Evolutionary conservation across 1,139 yeast species (phyloP).

Genomic region (Geotrichum europaeum): DNA sequence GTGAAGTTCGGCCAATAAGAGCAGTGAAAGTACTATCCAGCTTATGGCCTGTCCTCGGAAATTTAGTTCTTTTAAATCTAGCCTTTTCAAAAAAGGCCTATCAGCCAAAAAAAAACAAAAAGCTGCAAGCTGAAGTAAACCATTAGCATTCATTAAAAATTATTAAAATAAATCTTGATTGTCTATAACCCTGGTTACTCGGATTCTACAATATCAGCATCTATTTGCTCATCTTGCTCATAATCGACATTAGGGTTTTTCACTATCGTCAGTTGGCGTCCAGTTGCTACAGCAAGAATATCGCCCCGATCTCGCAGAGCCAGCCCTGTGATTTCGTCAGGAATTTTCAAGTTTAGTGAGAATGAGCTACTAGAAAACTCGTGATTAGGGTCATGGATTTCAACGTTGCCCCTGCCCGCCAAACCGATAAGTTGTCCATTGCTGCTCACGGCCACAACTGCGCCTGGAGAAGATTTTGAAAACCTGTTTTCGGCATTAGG

Average conservation of each 20-base stretch:
- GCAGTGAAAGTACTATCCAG: no score
- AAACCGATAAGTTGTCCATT: constrained; percentile 10
- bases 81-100: background rate
- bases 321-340: constrained; percentile 15
- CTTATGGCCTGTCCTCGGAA: no score
- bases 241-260: constrained; percentile 5
- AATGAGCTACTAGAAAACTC: constrained; percentile 1
- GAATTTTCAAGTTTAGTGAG: constrained; percentile 7
- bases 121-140: background rate
- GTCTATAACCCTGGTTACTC: background rate
- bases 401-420: background rate
- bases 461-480: background rate
- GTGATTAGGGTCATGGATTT: constrained; percentile 11
- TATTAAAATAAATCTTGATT: background rate
- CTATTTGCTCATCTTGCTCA: background rate
- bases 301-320: constrained; percentile 16
- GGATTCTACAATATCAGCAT: background rate
- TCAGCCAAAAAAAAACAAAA: background rate
- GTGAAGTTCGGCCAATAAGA: no score
- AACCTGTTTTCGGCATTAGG: constrained; percentile 22
- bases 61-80: no score
- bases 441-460: constrained; percentile 2
- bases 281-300: constrained; percentile 14
- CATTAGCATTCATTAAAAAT: background rate
- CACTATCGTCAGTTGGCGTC: constrained; percentile 11